phyloP scores from a whole-genome alignment of 495 filamentous ascomycete genomes.

The Hapsidospora chrysogenum region DNA sequence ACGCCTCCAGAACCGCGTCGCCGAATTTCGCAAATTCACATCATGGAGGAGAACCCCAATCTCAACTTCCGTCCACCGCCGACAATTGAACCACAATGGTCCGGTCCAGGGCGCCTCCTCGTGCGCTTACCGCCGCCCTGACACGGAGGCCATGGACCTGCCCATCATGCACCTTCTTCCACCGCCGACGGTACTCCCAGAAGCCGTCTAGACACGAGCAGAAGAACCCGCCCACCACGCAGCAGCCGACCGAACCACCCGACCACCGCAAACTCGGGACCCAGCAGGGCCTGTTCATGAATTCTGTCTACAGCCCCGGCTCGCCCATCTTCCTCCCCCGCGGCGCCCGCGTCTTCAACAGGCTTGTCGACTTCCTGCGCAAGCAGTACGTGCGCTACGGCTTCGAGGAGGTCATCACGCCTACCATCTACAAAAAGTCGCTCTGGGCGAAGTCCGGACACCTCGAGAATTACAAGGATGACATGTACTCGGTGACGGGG shows the following conservation, averaged over 20 bases:
- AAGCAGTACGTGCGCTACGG: constrained; percentile 77
- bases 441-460: constrained; percentile 84
- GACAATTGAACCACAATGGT: too few species aligned
- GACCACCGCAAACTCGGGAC: constrained; percentile 60
- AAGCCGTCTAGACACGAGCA: too few species aligned
- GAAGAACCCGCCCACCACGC: too few species aligned
- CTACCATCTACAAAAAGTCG: constrained; percentile 83
- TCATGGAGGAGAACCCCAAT: too few species aligned
- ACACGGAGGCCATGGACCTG: too few species aligned
- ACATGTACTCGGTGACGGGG: constrained; percentile 83
- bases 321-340: constrained; percentile 80
- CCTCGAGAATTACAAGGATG: constrained; percentile 84
- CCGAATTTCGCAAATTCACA: too few species aligned
- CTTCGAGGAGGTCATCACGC: constrained; percentile 82
- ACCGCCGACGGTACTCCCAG: too few species aligned
- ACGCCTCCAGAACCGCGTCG: too few species aligned
- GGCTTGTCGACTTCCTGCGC: constrained; percentile 69
- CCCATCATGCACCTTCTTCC: too few species aligned
- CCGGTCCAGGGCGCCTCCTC: too few species aligned
- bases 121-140: too few species aligned
- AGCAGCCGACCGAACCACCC: constrained; percentile 11
- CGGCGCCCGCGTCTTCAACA: constrained; percentile 76
- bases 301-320: constrained; percentile 65
- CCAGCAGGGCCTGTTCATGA: constrained; percentile 62
- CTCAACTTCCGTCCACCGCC: too few species aligned